Evolutionary conservation across 2,329 filamentous ascomycete genomes (phyloP), one percentile per base, ranked within the genome.

Genomic region (Cladosporium sp.): DNA sequence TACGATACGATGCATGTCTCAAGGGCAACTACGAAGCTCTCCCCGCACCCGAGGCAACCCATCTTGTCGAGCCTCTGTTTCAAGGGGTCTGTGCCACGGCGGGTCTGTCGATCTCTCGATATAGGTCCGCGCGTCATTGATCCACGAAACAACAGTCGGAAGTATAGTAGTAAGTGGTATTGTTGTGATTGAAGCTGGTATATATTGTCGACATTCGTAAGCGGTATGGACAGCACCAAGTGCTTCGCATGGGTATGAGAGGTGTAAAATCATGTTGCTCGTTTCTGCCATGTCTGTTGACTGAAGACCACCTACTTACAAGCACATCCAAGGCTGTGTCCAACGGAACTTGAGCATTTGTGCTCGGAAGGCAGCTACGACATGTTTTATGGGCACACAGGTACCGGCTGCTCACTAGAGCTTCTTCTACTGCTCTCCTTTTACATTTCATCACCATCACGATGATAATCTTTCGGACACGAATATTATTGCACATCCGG

Each of bases 101-200:
- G 51, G 51, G 51, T n/a, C 51, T 10, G 51, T 54, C 51, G 28
- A 55, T 55, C 52, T 21, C 52, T 55, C 52, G 18, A 55, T 55
- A 34, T 34, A 55, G 28, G 18, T 47, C 52, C 52, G 15, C 52
- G 51, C 41, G 41, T 47, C 41, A 47, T 47, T 24, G 41, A 21
- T 21, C 41, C n/a, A 21, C 21, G 41, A 24, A 47, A 47, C 52
- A 57, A 57, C 28, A 1, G n/a, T 47, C 6, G 38, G 38, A n/a
- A 44, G 41, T 12, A 11, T 47, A 8, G n/a, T 21, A n/a, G 10
- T 21, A 10, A 12, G n/a, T 24, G 41, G 38, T 44, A 47, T 21
- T 47, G 21, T 4, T 21, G n/a, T 11, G n/a, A 21, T 47, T n/a
- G 30, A n/a, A 21, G 38, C 38, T n/a, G 18, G 8, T 10, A 24